Conservation (phyloP, 345 rosid genomes). For the Balakata baccata region DNA sequence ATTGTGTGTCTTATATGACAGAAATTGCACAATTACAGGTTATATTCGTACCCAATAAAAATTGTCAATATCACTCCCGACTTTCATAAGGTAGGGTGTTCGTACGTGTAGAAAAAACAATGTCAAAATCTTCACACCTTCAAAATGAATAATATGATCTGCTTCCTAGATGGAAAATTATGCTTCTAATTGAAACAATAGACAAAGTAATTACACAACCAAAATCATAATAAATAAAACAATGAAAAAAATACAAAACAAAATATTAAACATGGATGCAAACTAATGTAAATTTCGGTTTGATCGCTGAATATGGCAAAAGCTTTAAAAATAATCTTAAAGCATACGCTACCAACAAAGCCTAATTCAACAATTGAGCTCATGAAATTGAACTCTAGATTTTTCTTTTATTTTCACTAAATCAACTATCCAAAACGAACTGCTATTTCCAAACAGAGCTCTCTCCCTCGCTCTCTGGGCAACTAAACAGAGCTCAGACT, state of each 20-base stretch:
- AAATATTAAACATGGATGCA: background rate
- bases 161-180: background rate
- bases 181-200: background rate
- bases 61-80: no score
- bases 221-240: background rate
- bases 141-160: background rate
- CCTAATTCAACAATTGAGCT: background rate
- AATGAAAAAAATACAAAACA: background rate
- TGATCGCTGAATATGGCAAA: background rate
- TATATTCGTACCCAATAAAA: background rate
- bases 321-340: slow-evolving; percentile 2
- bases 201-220: background rate
- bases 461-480: slow-evolving; percentile 11
- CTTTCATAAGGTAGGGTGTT: background rate
- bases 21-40: background rate
- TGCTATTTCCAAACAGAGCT: background rate
- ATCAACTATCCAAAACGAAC: background rate
- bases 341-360: background rate
- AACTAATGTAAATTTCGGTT: background rate
- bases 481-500: slow-evolving; percentile 22
- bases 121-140: background rate
- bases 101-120: background rate
- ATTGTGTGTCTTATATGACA: background rate
- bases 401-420: background rate
- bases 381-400: background rate